Conservation (phyloP, 805 yeast genomes). For the Ogataea ganodermae region DNA sequence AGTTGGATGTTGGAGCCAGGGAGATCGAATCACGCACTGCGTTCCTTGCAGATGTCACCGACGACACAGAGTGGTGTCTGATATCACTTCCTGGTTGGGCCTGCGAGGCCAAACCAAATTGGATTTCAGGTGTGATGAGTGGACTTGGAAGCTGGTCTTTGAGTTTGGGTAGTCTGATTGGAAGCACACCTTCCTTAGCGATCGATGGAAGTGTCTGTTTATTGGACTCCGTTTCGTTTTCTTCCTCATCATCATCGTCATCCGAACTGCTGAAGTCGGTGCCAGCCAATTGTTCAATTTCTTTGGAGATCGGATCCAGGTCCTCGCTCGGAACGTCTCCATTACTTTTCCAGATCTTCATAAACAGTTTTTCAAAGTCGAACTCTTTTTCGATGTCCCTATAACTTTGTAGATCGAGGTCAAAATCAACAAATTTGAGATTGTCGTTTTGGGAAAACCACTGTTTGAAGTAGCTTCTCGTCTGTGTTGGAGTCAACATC, state of each 20-base stretch:
- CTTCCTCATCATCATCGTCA: slow-evolving; percentile 10
- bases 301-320: slow-evolving; percentile 32
- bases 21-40: not conserved
- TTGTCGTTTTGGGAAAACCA: slow-evolving; percentile 40
- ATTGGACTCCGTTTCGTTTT: not conserved
- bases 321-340: slow-evolving; percentile 25
- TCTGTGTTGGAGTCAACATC: slow-evolving; percentile 32
- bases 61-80: slow-evolving; percentile 13
- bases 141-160: slow-evolving; percentile 25
- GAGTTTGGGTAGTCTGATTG: slow-evolving; percentile 4
- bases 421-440: slow-evolving; percentile 52
- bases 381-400: slow-evolving; percentile 60
- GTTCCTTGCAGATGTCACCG: slow-evolving; percentile 1
- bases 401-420: slow-evolving; percentile 58
- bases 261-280: slow-evolving; percentile 7
- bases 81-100: not conserved
- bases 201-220: no score
- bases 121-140: slow-evolving; percentile 19
- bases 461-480: slow-evolving; percentile 26
- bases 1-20: not conserved
- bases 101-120: slow-evolving; percentile 4
- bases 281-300: slow-evolving; percentile 16
- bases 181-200: no score
- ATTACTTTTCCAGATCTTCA: slow-evolving; percentile 32
- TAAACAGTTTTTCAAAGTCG: slow-evolving; percentile 44